Base-by-base conservation (phyloP, 495 filamentous ascomycete species). In the Hypoxylon crocopeplum region DNA sequence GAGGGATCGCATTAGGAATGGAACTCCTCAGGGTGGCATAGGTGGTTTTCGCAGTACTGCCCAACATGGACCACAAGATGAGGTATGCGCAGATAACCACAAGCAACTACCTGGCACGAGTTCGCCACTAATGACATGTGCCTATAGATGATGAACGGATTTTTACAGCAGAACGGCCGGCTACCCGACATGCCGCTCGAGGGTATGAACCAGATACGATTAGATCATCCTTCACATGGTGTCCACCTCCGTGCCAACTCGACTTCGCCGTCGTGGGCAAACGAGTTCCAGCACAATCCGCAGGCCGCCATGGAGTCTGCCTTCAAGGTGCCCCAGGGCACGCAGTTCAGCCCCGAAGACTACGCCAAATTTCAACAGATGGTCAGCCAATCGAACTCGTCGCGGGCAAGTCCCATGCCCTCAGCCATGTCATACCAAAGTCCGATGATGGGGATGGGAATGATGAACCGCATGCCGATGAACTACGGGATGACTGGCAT, bases 141-240 rank as follows among this genome's bases (percentile, higher is more conserved):
- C n/a, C 13, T 57, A 21, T 65, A 95, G 89, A 92, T 93, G 87
- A 90, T 97, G 87, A 89, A 96, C 68, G 87, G 92, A 30, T 98
- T 96, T 75, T 79, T 96, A 68, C 88, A 92, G 71, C 86, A 93
- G 72, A 79, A 81, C 30, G 72, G 73, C 19, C 64, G 38, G n/a
- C 56, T 81, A 29, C 72, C 76, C 54, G 69, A 79, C 55, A 74
- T 75, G 64, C 60, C 72, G 1, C 75, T 79, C 58, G 75, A 77
- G 55, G 63, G 61, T 30, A 69, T 77, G 69, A 59, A 61, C 36
- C 68, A 71, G 48, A 49, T 76, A 29, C 73, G 71, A 65, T 48
- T 78, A 54, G 71, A 78, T 34, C 62, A 69, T n/a, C 46, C 72
- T 58, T 34, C 67, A 42, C 62, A 71, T 77, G 87, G 64, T 74